phyloP scores from a whole-genome alignment of 768 basidiomycete species.

The Fomitopsis serialis region DNA sequence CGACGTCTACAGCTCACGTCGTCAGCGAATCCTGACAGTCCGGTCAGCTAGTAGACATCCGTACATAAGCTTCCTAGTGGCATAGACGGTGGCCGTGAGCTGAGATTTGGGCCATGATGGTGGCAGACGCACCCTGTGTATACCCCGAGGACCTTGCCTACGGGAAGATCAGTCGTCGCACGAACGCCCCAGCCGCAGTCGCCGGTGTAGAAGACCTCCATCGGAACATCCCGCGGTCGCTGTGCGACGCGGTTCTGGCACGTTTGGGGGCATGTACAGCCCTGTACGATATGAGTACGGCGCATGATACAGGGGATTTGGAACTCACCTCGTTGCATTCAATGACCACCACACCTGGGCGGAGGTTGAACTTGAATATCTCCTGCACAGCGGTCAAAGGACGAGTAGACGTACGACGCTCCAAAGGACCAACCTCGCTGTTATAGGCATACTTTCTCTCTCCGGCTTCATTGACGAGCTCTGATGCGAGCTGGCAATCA shows the following conservation, averaged over 20 bases:
- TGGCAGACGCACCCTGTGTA: conserved; percentile 54
- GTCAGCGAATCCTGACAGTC: too few species aligned
- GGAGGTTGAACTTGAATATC: conserved; percentile 39
- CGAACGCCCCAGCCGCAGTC: conserved; percentile 64
- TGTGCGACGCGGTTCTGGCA: conserved; percentile 65
- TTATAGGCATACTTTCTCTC: conserved; percentile 38
- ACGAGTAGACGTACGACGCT: conserved; percentile 3
- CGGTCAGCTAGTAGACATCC: too few species aligned
- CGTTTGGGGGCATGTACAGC: conserved; percentile 37
- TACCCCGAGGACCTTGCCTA: conserved; percentile 59
- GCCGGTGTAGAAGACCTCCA: conserved; percentile 64
- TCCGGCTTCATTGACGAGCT: conserved; percentile 26
- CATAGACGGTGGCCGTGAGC: conserved; percentile 1
- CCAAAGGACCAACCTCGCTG: conserved; percentile 21
- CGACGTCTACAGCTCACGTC: conserved; percentile 35
- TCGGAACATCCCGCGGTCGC: conserved; percentile 44
- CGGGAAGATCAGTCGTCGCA: conserved; percentile 32
- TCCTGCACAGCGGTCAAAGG: conserved; percentile 33
- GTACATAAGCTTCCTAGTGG: conserved; percentile 40
- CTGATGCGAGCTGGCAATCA: conserved; percentile 43
- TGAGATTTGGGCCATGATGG: background rate
- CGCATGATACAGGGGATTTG: too few species aligned
- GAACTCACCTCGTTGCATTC: conserved; percentile 57
- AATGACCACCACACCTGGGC: conserved; percentile 44
- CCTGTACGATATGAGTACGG: conserved; percentile 12